phyloP scores from a whole-genome alignment of 2,329 filamentous ascomycete species.

The Aspergillus tamarii region DNA sequence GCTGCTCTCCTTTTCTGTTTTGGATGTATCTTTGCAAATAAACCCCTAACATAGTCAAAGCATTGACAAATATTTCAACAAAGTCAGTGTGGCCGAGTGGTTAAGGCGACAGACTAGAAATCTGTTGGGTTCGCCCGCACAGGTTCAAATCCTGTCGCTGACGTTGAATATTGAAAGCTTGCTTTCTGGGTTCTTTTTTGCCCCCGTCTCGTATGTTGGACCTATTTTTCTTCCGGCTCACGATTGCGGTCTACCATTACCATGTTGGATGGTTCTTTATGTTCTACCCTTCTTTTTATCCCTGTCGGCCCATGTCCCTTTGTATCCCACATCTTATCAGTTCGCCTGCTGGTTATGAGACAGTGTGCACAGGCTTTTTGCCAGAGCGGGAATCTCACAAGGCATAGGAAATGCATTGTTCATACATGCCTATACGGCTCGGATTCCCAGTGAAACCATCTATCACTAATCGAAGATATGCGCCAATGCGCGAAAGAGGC shows the following conservation, averaged over 20 bases:
- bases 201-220: neutral
- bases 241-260: too few relatives aligned
- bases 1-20: too few relatives aligned
- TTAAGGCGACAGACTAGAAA: conserved; percentile 4
- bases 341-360: too few relatives aligned
- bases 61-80: fast-evolving
- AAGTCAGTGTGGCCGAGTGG: conserved; percentile 1
- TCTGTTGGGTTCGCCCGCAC: conserved; percentile 2
- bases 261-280: neutral
- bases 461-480: neutral
- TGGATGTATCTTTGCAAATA: too few relatives aligned
- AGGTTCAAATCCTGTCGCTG: conserved; percentile 2
- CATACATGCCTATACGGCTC: too few relatives aligned
- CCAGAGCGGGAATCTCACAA: too few relatives aligned
- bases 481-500: neutral
- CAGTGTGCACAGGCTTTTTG: too few relatives aligned
- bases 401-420: too few relatives aligned
- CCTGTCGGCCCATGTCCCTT: too few relatives aligned
- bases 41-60: too few relatives aligned
- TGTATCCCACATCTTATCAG: too few relatives aligned
- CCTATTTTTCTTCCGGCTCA: neutral
- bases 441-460: neutral
- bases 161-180: neutral
- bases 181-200: neutral
- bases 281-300: too few relatives aligned